Base-by-base conservation (phyloP, 768 basidiomycete genomes). In the Filobasidium wieringae region DNA sequence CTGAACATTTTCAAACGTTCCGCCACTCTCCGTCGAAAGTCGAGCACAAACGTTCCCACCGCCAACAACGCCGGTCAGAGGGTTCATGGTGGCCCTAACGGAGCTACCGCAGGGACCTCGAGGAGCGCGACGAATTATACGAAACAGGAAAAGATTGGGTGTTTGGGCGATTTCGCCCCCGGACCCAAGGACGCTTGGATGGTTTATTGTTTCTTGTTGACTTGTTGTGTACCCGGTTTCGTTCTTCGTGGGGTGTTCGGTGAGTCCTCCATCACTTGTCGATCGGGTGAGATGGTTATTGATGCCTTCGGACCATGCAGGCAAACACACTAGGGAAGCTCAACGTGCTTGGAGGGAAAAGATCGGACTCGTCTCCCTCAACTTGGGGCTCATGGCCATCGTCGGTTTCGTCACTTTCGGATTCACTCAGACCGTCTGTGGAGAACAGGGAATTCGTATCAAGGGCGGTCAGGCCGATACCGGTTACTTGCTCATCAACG, bases 401-500 rank as follows among this genome's bases (percentile, higher is more conserved):
- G 95, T 99, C 67, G 95, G 92, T 69, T 99, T 89, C 81, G 79
- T 99, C 70, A 99, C 95, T 11, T 99, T 99, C 76, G 95, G 95
- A 7, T 99, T 99, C 78, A 96, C 91, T 9, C 82, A 89, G 68
- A 76, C 83, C 54, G 95, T 97, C 40, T 99, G 95, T 72, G 90
- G 90, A 32, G 85, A 79, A 33, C 88, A 90, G 32, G 80, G 86
- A 36, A 82, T 85, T 61, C 83, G 90, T 15, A 92, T 80, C 78
- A 84, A 86, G 64, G 81, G 85, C 39, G 91, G 88, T 34, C 77
- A 78, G 26, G 82, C 90, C 58, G 83, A 83, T 47, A 82, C 80
- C 49, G 81, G 80, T 39, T 89, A 88, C 2, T 84, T 96, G 59
- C 84, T 95, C 75, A 90, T 96, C 67, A 88, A 97, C 67, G 95